A percentile compares a stretch with the other conserved stretches of the same genome.
phyloP scores from a whole-genome alignment of 2,329 filamentous ascomycete genomes.

The Cyphellophora europaea region DNA sequence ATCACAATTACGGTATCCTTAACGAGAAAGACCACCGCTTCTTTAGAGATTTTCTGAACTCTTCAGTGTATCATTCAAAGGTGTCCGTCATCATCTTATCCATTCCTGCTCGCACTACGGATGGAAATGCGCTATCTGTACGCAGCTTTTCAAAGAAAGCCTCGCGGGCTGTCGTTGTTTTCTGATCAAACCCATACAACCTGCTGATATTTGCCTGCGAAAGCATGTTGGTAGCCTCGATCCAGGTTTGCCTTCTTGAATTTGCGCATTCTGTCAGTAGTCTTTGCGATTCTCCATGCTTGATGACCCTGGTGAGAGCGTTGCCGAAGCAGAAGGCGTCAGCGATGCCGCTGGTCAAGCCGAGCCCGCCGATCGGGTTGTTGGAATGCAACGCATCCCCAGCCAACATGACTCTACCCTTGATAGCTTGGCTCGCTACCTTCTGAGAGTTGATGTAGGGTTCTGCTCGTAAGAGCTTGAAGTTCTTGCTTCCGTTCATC shows the following conservation, averaged over 20 bases:
- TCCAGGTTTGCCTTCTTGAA: conserved; percentile 6
- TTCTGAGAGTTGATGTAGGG: conserved; percentile 9
- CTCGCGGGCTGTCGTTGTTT: conserved; percentile 3
- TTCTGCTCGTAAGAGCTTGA: conserved; percentile 7
- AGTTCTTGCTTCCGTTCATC: conserved; percentile 3
- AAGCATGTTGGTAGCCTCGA: conserved; percentile 7
- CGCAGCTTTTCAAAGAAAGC: conserved; percentile 9
- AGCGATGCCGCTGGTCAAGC: conserved; percentile 14
- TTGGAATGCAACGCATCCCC: conserved; percentile 17
- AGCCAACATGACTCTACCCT: conserved; percentile 10
- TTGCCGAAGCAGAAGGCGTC: conserved; percentile 12
- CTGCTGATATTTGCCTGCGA: conserved; percentile 6
- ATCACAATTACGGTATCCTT: too few relatives aligned
- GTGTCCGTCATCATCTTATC: neutral
- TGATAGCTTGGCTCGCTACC: conserved; percentile 4
- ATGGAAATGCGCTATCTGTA: neutral
- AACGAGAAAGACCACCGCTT: too few relatives aligned
- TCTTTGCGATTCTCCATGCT: conserved; percentile 5
- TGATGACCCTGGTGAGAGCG: conserved; percentile 9
- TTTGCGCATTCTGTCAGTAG: conserved; percentile 9
- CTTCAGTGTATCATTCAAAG: too few relatives aligned
- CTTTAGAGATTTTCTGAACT: too few relatives aligned
- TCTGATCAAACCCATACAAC: conserved; percentile 1
- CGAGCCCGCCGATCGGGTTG: conserved; percentile 16
- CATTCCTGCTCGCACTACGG: neutral